Conservation (phyloP, 768 basidiomycete genomes). For the Phylloporus sp. region DNA sequence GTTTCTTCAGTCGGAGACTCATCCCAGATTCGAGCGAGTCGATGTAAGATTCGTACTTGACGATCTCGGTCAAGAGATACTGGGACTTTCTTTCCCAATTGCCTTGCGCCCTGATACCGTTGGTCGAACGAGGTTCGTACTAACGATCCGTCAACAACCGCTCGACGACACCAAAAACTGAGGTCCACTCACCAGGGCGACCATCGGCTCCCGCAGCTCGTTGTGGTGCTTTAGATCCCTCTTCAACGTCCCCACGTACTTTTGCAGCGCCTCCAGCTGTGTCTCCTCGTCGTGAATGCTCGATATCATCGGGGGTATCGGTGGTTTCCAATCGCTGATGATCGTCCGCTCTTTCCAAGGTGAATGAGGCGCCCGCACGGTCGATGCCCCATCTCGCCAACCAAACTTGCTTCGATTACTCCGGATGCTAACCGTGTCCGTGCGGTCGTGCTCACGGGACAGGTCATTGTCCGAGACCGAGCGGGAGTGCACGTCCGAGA, state of each 20-base stretch:
- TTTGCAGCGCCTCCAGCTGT: slow-evolving; percentile 84
- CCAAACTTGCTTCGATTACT: slow-evolving; percentile 71
- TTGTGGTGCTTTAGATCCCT: slow-evolving; percentile 80
- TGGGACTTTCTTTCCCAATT: slow-evolving; percentile 95
- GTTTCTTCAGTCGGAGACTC: slow-evolving; percentile 77
- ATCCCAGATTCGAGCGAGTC: slow-evolving; percentile 84
- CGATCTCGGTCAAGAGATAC: slow-evolving; percentile 84
- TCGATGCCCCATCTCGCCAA: slow-evolving; percentile 63
- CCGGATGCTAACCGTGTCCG: slow-evolving; percentile 67
- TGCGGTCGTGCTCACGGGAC: slow-evolving; percentile 41
- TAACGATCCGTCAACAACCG: not conserved
- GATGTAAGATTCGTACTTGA: slow-evolving; percentile 94
- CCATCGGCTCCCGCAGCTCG: slow-evolving; percentile 78
- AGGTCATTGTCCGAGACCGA: slow-evolving; percentile 57
- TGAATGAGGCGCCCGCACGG: slow-evolving; percentile 61
- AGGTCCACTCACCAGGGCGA: slow-evolving; percentile 50
- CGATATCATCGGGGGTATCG: slow-evolving; percentile 74
- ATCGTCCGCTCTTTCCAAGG: slow-evolving; percentile 70
- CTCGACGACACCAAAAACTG: no score
- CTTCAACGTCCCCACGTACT: slow-evolving; percentile 72
- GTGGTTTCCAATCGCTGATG: slow-evolving; percentile 94
- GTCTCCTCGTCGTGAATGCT: slow-evolving; percentile 89
- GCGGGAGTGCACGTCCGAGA: slow-evolving; percentile 51
- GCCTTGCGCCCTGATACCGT: slow-evolving; percentile 66
- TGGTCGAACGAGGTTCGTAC: slow-evolving; percentile 77